Conservation (phyloP, 805 yeast genomes). For the Yarrowia sp. region DNA sequence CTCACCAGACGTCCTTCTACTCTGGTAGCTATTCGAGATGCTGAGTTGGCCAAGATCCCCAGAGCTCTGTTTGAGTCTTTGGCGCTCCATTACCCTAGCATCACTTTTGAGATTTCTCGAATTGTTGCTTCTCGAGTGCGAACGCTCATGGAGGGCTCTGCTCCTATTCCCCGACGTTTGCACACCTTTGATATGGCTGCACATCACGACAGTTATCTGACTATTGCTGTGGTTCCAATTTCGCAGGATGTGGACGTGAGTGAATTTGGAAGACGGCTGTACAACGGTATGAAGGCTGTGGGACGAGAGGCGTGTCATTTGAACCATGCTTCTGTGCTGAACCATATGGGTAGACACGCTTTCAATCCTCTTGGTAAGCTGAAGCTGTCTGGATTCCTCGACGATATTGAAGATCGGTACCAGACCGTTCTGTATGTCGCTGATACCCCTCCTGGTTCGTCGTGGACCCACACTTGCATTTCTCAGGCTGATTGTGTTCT, state of each 20-base stretch:
- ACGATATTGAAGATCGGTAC: slow-evolving; percentile 84
- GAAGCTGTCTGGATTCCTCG: slow-evolving; percentile 83
- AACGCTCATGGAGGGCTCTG: slow-evolving; percentile 30
- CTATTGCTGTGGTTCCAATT: slow-evolving; percentile 80
- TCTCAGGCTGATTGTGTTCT: slow-evolving; percentile 95
- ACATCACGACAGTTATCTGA: slow-evolving; percentile 48
- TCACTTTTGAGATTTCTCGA: slow-evolving; percentile 84
- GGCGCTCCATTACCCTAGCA: slow-evolving; percentile 79
- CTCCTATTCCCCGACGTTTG: slow-evolving; percentile 15
- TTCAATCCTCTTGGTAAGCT: slow-evolving; percentile 83
- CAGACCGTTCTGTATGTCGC: slow-evolving; percentile 88
- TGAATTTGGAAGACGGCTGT: slow-evolving; percentile 74
- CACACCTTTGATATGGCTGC: slow-evolving; percentile 20
- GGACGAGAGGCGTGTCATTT: slow-evolving; percentile 72
- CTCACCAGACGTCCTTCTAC: slow-evolving; percentile 66
- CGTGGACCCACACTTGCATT: slow-evolving; percentile 90
- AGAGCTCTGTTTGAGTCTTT: slow-evolving; percentile 81
- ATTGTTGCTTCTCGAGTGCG: slow-evolving; percentile 63
- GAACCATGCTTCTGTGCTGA: slow-evolving; percentile 77
- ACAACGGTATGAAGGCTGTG: slow-evolving; percentile 65
- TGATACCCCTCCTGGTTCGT: slow-evolving; percentile 75
- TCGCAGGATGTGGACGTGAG: slow-evolving; percentile 78
- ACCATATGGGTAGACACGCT: slow-evolving; percentile 85
- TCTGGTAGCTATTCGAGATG: slow-evolving; percentile 82
- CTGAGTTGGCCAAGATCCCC: slow-evolving; percentile 92